Percentiles rank a stretch among this genome's conserved stretches.
These are phyloP conservation scores for Torrubiella hemipterigena DNA, from an alignment of 2,329 filamentous ascomycete species.

Conservation along the genomic window DNA sequence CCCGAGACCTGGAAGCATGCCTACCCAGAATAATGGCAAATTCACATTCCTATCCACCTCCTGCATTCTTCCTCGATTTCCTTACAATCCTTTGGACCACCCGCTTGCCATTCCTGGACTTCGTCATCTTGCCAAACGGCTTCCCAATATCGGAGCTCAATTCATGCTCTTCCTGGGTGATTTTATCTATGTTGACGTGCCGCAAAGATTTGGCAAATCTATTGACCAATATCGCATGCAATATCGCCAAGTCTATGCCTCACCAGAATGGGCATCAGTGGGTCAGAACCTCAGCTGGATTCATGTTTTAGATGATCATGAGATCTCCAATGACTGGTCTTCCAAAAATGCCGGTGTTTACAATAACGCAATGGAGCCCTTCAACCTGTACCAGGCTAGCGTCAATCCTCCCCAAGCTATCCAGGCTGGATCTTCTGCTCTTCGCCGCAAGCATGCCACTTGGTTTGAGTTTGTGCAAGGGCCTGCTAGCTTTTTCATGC, in stretches of 20 bases:
- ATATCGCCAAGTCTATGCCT: constrained; percentile 91
- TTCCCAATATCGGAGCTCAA: constrained; percentile 61
- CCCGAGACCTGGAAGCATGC: constrained; percentile 54
- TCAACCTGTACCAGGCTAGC: constrained; percentile 71
- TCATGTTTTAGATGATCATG: constrained; percentile 92
- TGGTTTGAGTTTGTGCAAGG: constrained; percentile 88
- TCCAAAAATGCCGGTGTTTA: constrained; percentile 73
- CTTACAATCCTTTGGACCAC: constrained; percentile 76
- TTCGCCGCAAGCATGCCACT: constrained; percentile 44
- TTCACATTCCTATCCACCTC: constrained; percentile 90
- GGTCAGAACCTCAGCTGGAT: constrained; percentile 86
- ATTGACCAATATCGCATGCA: constrained; percentile 74
- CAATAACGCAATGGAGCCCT: constrained; percentile 68
- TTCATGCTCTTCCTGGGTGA: constrained; percentile 77
- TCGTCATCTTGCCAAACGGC: constrained; percentile 58
- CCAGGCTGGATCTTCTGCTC: constrained; percentile 27
- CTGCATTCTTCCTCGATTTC: constrained; percentile 84
- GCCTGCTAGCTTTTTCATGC: constrained; percentile 85
- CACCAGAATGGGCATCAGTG: constrained; percentile 75
- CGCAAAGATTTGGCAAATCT: constrained; percentile 60
- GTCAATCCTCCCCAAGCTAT: constrained; percentile 67
- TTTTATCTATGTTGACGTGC: constrained; percentile 87
- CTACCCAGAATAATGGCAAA: constrained; percentile 48
- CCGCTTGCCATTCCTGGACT: constrained; percentile 74
- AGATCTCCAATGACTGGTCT: constrained; percentile 91